Evolutionary conservation across 2,329 filamentous ascomycete genomes (phyloP).

Genomic region (Fusarium solani-melongenae): DNA sequence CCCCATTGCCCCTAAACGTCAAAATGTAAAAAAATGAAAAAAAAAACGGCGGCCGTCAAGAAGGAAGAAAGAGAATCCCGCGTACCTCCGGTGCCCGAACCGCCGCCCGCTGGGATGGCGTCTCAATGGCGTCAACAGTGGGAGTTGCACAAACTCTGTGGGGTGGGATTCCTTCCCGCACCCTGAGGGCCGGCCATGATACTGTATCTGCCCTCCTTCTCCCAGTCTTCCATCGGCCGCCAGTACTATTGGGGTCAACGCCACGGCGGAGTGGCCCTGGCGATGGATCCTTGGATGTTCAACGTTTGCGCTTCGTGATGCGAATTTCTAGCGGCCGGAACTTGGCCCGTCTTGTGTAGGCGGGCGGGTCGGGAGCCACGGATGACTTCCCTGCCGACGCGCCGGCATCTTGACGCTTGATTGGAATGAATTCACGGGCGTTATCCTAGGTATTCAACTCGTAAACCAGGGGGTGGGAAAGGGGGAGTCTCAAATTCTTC

Average conservation of each 20-base stretch:
- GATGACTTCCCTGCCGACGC: neutral
- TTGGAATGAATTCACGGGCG: neutral
- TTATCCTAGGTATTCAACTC: neutral
- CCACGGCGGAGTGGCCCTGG: conserved; percentile 10
- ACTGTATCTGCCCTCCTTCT: conserved; percentile 22
- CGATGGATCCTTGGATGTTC: neutral
- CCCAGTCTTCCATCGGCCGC: conserved; percentile 24
- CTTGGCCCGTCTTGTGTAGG: neutral
- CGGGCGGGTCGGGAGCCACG: conserved; percentile 1
- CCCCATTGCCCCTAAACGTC: conserved; percentile 15
- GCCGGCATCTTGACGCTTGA: neutral
- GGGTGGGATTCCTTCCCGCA: conserved; percentile 33
- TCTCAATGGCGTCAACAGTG: conserved; percentile 33
- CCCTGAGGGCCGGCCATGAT: conserved; percentile 23
- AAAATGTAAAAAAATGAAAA: neutral
- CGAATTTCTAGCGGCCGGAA: neutral
- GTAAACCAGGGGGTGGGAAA: neutral
- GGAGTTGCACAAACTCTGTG: conserved; percentile 33
- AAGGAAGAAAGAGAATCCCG: neutral
- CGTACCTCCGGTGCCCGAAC: conserved; percentile 7
- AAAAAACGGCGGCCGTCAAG: neutral
- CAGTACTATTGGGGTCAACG: conserved; percentile 1
- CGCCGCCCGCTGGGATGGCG: conserved; percentile 20
- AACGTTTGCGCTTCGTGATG: conserved; percentile 6
- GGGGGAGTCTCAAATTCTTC: neutral